Evolutionary conservation across 495 filamentous ascomycete species (phyloP).

Genomic region (Neurospora sp.): DNA sequence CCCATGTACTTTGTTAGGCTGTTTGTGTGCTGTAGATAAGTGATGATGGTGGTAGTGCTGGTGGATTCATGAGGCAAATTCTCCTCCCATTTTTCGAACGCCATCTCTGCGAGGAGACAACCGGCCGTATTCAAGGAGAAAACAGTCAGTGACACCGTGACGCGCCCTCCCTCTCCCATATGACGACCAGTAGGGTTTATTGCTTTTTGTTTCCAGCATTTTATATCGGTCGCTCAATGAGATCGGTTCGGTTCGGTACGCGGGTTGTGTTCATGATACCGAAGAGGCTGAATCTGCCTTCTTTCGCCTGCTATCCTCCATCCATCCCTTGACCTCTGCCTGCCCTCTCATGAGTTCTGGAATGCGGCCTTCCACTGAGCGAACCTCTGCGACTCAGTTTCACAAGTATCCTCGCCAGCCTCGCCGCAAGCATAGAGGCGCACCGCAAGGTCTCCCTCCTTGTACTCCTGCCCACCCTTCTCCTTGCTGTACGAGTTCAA

Average conservation of each 20-base stretch:
- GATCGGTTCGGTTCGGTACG: neutral
- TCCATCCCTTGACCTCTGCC: neutral
- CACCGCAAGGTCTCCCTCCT: constrained; percentile 81
- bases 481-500: constrained; percentile 61
- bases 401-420: constrained; percentile 51
- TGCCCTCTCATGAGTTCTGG: constrained; percentile 10
- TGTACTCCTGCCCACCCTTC: constrained; percentile 43
- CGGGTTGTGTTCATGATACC: neutral
- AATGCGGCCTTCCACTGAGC: constrained; percentile 38
- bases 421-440: constrained; percentile 60
- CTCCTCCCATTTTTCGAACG: neutral
- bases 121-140: neutral
- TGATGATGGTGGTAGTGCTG: neutral
- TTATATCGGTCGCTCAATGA: neutral
- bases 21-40: neutral
- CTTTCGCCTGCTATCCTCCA: neutral
- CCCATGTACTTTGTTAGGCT: neutral
- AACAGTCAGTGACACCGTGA: neutral
- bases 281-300: neutral
- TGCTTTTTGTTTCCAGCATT: neutral
- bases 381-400: constrained; percentile 46
- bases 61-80: neutral
- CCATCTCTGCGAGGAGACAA: neutral
- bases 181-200: neutral
- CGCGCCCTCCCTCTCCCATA: neutral